Conservation (phyloP, 139 green algal species). For the Zygnema circumcarinatum region DNA sequence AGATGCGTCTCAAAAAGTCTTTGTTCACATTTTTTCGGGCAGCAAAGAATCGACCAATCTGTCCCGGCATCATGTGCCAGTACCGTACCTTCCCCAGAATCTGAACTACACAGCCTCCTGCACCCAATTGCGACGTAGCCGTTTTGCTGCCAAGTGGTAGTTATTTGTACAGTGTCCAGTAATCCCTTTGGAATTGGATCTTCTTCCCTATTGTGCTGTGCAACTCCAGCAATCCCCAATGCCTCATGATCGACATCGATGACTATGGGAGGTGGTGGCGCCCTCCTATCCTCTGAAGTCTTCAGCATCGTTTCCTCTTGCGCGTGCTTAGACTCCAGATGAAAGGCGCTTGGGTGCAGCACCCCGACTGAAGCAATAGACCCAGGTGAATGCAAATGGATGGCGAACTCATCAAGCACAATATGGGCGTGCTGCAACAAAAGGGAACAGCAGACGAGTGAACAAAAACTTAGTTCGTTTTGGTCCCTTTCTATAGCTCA, state of each 20-base stretch:
- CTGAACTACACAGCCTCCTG: too few species aligned
- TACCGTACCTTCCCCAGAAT: neutral
- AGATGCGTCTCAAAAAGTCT: neutral
- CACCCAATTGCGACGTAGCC: too few species aligned
- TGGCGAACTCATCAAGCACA: slow-evolving; percentile 56
- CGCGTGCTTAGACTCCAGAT: slow-evolving; percentile 77
- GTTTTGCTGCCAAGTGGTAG: too few species aligned
- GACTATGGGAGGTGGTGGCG: neutral
- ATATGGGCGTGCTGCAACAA: slow-evolving; percentile 71
- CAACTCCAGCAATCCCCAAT: too few species aligned
- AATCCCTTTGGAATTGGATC: neutral
- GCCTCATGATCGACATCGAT: slow-evolving; percentile 18
- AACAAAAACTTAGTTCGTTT: too few species aligned
- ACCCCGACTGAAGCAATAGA: slow-evolving; percentile 38
- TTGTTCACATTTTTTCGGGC: neutral
- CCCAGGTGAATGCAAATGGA: slow-evolving; percentile 58
- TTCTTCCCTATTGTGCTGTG: neutral
- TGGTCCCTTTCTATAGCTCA: too few species aligned
- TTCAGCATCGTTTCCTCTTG: too few species aligned
- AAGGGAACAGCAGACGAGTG: neutral
- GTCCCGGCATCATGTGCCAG: neutral
- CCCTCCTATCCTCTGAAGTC: neutral
- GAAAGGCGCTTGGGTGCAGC: slow-evolving; percentile 73
- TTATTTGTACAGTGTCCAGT: too few species aligned
- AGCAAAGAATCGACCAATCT: neutral